Evolutionary conservation across 78 protist genomes (phyloP), one percentile per base, ranked within the genome.

Genomic region (Dictyostelium brefeldianum): DNA sequence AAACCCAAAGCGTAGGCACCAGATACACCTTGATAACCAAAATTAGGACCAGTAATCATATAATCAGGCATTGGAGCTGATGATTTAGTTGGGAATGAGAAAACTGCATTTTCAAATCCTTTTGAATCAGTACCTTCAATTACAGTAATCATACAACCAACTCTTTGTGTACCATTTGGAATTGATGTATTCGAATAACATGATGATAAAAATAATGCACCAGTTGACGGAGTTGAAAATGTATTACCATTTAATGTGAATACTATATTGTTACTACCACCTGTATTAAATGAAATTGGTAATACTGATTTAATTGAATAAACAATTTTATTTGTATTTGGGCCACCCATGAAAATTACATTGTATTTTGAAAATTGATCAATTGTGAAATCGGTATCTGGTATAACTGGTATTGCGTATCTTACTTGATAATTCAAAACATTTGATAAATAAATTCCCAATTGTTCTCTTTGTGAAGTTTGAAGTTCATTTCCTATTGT

Each of bases 1-100:
- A 89, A 89, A 2, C 94, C 94, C 9, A 81, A 78, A 25, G 85
- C 85, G n/a, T 22, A 10, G 9, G 70, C 27, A 46, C 94, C 94
- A 0, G 90, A 3, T 20, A 36, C 41, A 10, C 94, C 84, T 31
- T 36, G 46, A 47, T 81, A 89, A 5, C 69, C 64, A 56, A 36
- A 89, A 10, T 20, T 77, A 54, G 54, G 54, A 65, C 94, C 94
- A 2, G 56, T 10, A 2, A 89, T 83, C 18, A 74, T 74, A 47
- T 25, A 89, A 22, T 89, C 94, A n/a, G 94, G 85, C 51, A 78
- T 46, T 46, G 74, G 51, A 5, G 47, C 29, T 4, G 90, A 12
- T 57, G 83, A 73, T 50, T 89, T 89, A 4, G 77, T 75, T 20
- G 94, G 94, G 85, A 89, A 89, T 5, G 51, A 4, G 5, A 14